Conservation (phyloP, 2,329 filamentous ascomycete genomes). For the Aplosporella prunicola region DNA sequence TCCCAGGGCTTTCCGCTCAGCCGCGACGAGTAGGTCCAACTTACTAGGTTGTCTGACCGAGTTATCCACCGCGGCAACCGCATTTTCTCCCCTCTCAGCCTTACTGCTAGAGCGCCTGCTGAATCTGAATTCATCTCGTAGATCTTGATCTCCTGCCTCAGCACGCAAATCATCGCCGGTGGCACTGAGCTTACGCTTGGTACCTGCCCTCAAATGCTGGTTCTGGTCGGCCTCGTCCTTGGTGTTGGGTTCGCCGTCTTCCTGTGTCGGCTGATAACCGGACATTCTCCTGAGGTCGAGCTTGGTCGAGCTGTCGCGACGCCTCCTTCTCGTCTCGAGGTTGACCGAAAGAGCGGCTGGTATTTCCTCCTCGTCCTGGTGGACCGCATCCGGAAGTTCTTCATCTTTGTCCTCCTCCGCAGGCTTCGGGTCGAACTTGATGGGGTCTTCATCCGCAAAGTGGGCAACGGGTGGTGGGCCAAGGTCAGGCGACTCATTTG, state of each 20-base stretch:
- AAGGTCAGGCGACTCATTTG: constrained; percentile 57
- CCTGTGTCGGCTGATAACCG: constrained; percentile 33
- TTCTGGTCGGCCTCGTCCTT: constrained; percentile 16
- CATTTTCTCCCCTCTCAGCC: constrained; percentile 4
- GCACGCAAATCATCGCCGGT: constrained; percentile 15
- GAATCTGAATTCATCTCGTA: constrained; percentile 37
- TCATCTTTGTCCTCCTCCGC: constrained; percentile 14
- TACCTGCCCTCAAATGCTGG: constrained; percentile 35
- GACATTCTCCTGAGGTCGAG: constrained; percentile 33
- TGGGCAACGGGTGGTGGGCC: constrained; percentile 48
- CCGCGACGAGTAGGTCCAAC: constrained; percentile 11
- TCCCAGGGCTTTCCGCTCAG: constrained; percentile 29
- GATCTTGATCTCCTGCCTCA: constrained; percentile 3
- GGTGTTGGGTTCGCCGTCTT: constrained; percentile 25
- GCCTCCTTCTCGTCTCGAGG: constrained; percentile 43
- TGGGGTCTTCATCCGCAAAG: constrained; percentile 41
- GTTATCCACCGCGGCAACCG: not conserved
- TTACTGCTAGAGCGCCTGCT: constrained; percentile 22
- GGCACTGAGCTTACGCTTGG: constrained; percentile 48
- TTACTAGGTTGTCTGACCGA: constrained; percentile 2
- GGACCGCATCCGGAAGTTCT: constrained; percentile 13
- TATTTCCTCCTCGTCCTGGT: constrained; percentile 26
- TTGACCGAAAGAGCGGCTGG: constrained; percentile 35
- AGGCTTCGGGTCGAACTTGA: constrained; percentile 33
- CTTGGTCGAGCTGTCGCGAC: constrained; percentile 42